These are phyloP conservation scores for Boletus reticulatus DNA, from an alignment of 768 basidiomycete species.

Conservation along the genomic window DNA sequence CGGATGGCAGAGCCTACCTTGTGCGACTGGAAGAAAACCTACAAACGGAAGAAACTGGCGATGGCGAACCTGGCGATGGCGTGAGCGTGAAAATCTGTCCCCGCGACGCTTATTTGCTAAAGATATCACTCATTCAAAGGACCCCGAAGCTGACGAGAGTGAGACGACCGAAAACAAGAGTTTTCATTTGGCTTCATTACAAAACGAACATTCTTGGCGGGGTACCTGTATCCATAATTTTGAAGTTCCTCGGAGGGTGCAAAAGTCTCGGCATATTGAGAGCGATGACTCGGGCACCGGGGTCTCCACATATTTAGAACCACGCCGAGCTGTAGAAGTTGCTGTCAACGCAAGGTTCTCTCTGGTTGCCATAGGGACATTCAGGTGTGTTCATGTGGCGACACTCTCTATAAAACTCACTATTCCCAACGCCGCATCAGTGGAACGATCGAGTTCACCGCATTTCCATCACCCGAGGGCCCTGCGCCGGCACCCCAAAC, in stretches of 20 bases:
- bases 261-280: conserved; percentile 65
- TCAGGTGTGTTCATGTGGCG: conserved; percentile 42
- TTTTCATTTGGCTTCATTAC: conserved; percentile 4
- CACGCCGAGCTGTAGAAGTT: conserved; percentile 59
- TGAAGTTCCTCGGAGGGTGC: conserved; percentile 72
- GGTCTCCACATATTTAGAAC: conserved; percentile 53
- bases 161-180: conserved; percentile 8
- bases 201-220: conserved; percentile 47
- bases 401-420: neutral
- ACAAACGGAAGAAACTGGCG: conserved; percentile 19
- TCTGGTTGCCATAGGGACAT: conserved; percentile 75
- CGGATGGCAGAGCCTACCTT: conserved; percentile 80
- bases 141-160: neutral
- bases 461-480: conserved; percentile 66
- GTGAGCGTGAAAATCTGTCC: conserved; percentile 23
- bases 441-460: conserved; percentile 63
- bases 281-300: conserved; percentile 36
- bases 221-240: conserved; percentile 82
- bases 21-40: conserved; percentile 56
- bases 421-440: conserved; percentile 33
- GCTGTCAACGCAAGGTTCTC: conserved; percentile 82
- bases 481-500: conserved; percentile 56
- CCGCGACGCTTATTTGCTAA: conserved; percentile 1
- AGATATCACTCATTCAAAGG: conserved; percentile 5
- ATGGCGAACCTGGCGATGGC: conserved; percentile 53